Base-by-base conservation (phyloP, 805 yeast species). In the Wickerhamomyces chaumierensis region DNA sequence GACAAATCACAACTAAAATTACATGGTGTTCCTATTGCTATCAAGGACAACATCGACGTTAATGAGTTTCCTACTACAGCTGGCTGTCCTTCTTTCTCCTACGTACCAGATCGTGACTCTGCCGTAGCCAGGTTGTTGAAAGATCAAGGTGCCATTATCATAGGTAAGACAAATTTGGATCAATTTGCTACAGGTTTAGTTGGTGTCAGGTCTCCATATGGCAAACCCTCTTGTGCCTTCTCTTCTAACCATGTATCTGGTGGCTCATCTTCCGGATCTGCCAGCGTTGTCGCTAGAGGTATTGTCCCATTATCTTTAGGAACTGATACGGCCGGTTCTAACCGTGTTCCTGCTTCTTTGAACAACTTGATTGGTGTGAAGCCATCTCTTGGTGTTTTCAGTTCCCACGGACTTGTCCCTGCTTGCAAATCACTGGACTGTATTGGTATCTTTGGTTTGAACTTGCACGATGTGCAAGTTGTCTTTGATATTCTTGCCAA, bases 181-280 rank as follows among this genome's bases (percentile, higher is more conserved):
- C 98, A 90, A 60, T 90, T 90, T 62, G 97, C 97, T 12, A 92
- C 98, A 3, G 98, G 98, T 31, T 69, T 90, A 42, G 97, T 90
- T 2, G 98, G 98, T 34, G 79, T 86, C 25, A 73, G 98, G 53
- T 83, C 95, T 6, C 97, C 98, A 1, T 90, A 90, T 56, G 98
- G 98, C 12, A 73, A 78, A 48, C 82, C 95, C 5, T 77, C 86
- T 31, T 80, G 81, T 58, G 78, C 90, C 1, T 86, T 90, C 59
- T 67, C 81, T 48, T 63, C 68, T 36, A 66, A 75, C 36, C 87
- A 87, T 55, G 96, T 90, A 15, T 74, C 87, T 40, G 98, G 98
- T 37, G 98, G 98, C 23, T 86, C 96, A 2, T 81, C 94, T 31
- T 87, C 96, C 1, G 98, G 98, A 12, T 85, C 95, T n/a, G 94